Evolutionary conservation across 352 stramenopile genomes (phyloP).

Genomic region (Pilasporangium apinafurcum): DNA sequence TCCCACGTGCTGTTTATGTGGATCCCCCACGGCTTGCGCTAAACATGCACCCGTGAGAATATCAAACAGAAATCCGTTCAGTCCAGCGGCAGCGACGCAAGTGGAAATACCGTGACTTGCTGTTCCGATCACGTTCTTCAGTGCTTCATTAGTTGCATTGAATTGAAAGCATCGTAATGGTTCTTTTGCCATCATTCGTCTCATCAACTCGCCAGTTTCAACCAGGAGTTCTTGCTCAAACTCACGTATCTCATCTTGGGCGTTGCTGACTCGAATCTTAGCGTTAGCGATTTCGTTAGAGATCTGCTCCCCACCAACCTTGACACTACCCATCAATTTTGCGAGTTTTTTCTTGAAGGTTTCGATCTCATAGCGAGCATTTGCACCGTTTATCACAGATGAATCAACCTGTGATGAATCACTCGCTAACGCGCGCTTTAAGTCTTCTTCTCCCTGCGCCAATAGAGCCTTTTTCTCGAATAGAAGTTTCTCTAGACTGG

Average conservation of each 20-base stretch:
- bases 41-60: slow-evolving; percentile 59
- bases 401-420: slow-evolving; percentile 68
- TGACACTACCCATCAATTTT: slow-evolving; percentile 60
- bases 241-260: slow-evolving; percentile 58
- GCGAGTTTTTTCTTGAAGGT: slow-evolving; percentile 74
- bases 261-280: slow-evolving; percentile 59
- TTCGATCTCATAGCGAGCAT: slow-evolving; percentile 61
- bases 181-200: slow-evolving; percentile 56
- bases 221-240: slow-evolving; percentile 58
- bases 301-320: slow-evolving; percentile 48
- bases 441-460: slow-evolving; percentile 47
- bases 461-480: slow-evolving; percentile 50
- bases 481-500: slow-evolving; percentile 47
- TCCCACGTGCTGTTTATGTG: slow-evolving; percentile 54
- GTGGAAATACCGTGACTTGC: slow-evolving; percentile 61
- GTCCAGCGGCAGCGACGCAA: slow-evolving; percentile 39
- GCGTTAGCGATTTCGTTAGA: slow-evolving; percentile 53
- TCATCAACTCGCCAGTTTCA: slow-evolving; percentile 68
- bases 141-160: slow-evolving; percentile 56
- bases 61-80: slow-evolving; percentile 55
- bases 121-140: slow-evolving; percentile 70
- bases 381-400: slow-evolving; percentile 42
- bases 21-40: slow-evolving; percentile 54
- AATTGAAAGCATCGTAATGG: slow-evolving; percentile 70
- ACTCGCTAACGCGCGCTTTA: slow-evolving; percentile 58